Base-by-base conservation (phyloP, 1,284 basidiomycete genomes). In the Pascua guehoae region DNA sequence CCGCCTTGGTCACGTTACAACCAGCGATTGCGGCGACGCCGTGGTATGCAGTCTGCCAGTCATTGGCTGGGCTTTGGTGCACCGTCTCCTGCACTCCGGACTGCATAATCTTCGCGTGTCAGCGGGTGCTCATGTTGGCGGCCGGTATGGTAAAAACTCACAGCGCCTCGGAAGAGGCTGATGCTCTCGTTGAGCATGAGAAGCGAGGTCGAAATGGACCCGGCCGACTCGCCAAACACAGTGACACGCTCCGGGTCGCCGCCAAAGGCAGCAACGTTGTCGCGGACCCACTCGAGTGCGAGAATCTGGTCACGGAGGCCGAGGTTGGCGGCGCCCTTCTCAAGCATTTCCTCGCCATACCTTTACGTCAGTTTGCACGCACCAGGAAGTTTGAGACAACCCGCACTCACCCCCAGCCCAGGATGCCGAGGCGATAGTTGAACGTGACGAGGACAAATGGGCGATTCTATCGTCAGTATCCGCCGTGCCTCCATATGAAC, bases 201-300 rank as follows among this genome's bases (percentile, higher is more conserved):
- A 39, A 71, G 45, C 2, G 69, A 59, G 2, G 47, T 41, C 17
- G 47, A 63, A 49, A 76, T 49, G 14, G 42, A 38, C 1, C 45
- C 52, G 12, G 52, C 52, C n/a, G 52, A 53, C 24, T 53, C 15
- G 4, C 52, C 52, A 18, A 36, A 45, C 39, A 53, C 17, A 49
- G 59, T 18, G 57, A 83, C 84, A 74, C 85, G 85, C 42, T 69
- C 61, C 14, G 82, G 80, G 68, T 87, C 84, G 0, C 87, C 87
- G 3, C 86, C 86, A 64, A 88, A 88, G 0, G 75, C 74, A 0
- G 75, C 77, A 38, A 88, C 82, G 59, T 88, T 86, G 12, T 83
- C 67, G 57, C 85, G 82, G 3, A 88, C 66, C 72, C 86, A 88
- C 15, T 73, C 62, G 2, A 88, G 72, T 0, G 74, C 78, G 17